Conservation (phyloP, 2,329 filamentous ascomycete genomes). For the Colletotrichum brevisporum region DNA sequence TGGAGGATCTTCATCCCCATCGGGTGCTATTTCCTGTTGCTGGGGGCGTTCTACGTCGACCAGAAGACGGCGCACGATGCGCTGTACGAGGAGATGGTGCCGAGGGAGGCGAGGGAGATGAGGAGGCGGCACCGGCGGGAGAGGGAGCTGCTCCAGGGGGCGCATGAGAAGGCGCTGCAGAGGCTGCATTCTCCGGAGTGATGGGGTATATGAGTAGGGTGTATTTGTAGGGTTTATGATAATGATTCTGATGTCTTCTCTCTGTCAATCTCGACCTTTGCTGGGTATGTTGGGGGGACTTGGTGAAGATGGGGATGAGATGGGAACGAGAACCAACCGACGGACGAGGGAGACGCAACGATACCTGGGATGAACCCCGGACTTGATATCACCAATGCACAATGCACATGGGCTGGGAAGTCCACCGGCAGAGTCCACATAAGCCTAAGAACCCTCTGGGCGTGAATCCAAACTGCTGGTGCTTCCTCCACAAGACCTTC, state of each 20-base stretch:
- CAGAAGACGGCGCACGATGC: constrained; percentile 22
- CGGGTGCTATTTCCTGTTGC: constrained; percentile 18
- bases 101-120: constrained; percentile 30
- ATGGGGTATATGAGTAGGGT: constrained; percentile 7
- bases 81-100: constrained; percentile 30
- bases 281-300: no score
- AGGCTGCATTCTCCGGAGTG: constrained; percentile 22
- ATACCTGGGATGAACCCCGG: background rate
- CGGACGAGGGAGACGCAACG: no score
- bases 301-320: no score
- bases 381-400: no score
- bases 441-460: no score
- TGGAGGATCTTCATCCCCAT: constrained; percentile 23
- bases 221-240: constrained; percentile 15
- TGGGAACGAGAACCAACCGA: no score
- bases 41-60: constrained; percentile 20
- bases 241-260: background rate
- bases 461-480: no score
- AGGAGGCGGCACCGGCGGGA: constrained; percentile 32
- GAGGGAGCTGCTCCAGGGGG: constrained; percentile 30
- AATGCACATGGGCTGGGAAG: no score
- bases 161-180: constrained; percentile 33
- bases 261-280: background rate
- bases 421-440: no score
- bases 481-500: no score